Percentiles rank a stretch among this genome's conserved stretches.
phyloP scores from a whole-genome alignment of 176 grass and related monocot genomes.

The Avena eriantha region DNA sequence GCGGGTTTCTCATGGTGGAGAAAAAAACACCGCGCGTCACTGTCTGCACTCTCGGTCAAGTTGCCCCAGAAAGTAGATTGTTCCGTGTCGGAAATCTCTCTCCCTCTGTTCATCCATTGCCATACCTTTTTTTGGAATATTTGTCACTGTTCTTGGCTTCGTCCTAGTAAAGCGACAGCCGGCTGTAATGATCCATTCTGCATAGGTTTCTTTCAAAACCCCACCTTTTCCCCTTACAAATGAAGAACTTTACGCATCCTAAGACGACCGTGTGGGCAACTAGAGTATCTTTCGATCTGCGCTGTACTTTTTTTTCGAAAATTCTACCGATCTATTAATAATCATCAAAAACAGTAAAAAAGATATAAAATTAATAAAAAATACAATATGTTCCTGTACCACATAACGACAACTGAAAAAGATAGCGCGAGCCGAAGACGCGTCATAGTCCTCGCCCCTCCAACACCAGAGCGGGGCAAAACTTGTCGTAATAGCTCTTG shows the following conservation, averaged over 20 bases:
- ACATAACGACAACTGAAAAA: too few relatives aligned
- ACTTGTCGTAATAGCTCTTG: too few relatives aligned
- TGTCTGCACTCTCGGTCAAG: slow-evolving; percentile 28
- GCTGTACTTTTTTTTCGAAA: too few relatives aligned
- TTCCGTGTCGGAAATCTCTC: slow-evolving; percentile 1
- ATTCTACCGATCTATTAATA: too few relatives aligned
- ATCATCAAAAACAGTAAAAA: too few relatives aligned
- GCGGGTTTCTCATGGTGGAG: neutral
- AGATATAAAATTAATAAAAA: too few relatives aligned
- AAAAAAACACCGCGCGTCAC: neutral
- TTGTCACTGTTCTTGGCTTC: neutral
- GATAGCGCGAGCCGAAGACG: too few relatives aligned
- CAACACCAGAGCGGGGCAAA: too few relatives aligned
- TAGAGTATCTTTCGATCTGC: neutral
- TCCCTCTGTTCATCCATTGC: slow-evolving; percentile 19
- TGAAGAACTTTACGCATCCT: neutral
- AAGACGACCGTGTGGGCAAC: neutral
- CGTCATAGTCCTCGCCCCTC: too few relatives aligned
- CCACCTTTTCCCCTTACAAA: neutral
- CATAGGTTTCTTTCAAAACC: neutral
- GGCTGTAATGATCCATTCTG: neutral
- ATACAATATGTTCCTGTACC: too few relatives aligned
- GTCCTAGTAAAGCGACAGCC: slow-evolving; percentile 13
- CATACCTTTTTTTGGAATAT: neutral
- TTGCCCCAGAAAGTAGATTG: slow-evolving; percentile 14